Evolutionary conservation across 352 stramenopile species (phyloP).

Genomic region (Phytophthora meadii): DNA sequence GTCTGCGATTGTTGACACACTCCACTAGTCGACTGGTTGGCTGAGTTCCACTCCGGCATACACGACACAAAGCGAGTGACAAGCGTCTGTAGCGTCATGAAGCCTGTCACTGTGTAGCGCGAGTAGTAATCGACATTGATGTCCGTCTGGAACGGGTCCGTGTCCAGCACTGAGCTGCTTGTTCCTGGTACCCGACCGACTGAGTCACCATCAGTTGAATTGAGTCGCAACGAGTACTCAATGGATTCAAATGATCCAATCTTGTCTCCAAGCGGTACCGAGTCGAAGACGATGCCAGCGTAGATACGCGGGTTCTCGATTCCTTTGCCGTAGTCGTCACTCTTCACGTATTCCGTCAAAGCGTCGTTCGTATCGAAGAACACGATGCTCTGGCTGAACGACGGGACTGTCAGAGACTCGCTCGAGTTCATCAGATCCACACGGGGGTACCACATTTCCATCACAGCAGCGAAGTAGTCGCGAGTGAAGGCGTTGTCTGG

Average conservation of each 20-base stretch:
- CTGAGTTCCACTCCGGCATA: constrained; percentile 56
- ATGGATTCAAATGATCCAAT: constrained; percentile 56
- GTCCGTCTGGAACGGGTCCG: constrained; percentile 45
- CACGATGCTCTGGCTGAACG: constrained; percentile 49
- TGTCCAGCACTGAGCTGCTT: constrained; percentile 33
- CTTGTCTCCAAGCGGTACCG: constrained; percentile 33
- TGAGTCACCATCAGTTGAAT: constrained; percentile 50
- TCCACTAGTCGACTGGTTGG: constrained; percentile 47
- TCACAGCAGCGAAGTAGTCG: constrained; percentile 58
- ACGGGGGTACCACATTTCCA: constrained; percentile 66
- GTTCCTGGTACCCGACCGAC: constrained; percentile 42
- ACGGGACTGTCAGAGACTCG: constrained; percentile 42
- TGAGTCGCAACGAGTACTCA: constrained; percentile 67
- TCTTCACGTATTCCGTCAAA: constrained; percentile 55
- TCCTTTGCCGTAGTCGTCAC: constrained; percentile 47
- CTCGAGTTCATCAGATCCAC: constrained; percentile 42
- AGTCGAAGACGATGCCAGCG: constrained; percentile 63
- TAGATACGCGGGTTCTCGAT: constrained; percentile 56
- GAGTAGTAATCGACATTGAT: constrained; percentile 50
- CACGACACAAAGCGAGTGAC: constrained; percentile 68
- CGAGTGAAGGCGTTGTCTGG: constrained; percentile 63
- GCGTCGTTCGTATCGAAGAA: constrained; percentile 52
- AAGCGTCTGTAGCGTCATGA: constrained; percentile 72
- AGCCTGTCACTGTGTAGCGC: constrained; percentile 54
- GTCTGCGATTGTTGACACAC: constrained; percentile 51